phyloP scores from a whole-genome alignment of 2,329 filamentous ascomycete genomes.

The Alternaria brassicae region DNA sequence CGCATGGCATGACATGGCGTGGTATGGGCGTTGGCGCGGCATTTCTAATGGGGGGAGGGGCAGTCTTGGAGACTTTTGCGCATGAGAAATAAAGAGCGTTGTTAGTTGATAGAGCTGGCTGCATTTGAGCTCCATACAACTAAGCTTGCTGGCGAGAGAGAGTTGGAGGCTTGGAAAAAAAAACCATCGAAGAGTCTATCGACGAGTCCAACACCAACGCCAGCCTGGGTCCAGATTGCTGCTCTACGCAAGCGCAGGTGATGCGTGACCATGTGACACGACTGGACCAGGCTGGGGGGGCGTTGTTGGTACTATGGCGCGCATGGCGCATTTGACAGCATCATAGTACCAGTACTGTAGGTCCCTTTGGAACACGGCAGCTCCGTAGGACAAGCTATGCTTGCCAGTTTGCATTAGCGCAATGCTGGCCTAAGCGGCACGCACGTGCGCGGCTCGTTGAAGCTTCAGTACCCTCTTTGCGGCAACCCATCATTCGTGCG shows the following conservation, averaged over 20 bases:
- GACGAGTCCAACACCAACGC: not conserved
- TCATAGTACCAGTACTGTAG: slow-evolving; percentile 7
- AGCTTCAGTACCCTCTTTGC: slow-evolving; percentile 1
- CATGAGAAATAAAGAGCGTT: not conserved
- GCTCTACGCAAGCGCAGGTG: slow-evolving; percentile 5
- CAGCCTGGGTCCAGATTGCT: not conserved
- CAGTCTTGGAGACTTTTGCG: slow-evolving; percentile 7
- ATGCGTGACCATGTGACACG: slow-evolving; percentile 2
- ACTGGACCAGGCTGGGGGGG: not conserved
- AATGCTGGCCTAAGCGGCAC: slow-evolving; percentile 3
- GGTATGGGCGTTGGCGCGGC: slow-evolving; percentile 34
- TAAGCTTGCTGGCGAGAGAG: not conserved
- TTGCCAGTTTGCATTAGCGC: slow-evolving; percentile 20
- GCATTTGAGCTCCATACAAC: not conserved
- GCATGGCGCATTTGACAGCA: slow-evolving; percentile 5
- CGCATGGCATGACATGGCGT: slow-evolving; percentile 29
- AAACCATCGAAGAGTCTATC: slow-evolving; percentile 3
- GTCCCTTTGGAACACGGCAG: not conserved
- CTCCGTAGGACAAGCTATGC: slow-evolving; percentile 7
- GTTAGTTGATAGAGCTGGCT: not conserved
- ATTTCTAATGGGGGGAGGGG: slow-evolving; percentile 15
- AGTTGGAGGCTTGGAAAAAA: not conserved
- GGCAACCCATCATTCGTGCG: slow-evolving; percentile 16
- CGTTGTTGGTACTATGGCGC: slow-evolving; percentile 6
- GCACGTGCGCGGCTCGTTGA: slow-evolving; percentile 13